Evolutionary conservation across 768 basidiomycete genomes (phyloP), one percentile per base, ranked within the genome.

Genomic region (Crassisporium funariophilum): DNA sequence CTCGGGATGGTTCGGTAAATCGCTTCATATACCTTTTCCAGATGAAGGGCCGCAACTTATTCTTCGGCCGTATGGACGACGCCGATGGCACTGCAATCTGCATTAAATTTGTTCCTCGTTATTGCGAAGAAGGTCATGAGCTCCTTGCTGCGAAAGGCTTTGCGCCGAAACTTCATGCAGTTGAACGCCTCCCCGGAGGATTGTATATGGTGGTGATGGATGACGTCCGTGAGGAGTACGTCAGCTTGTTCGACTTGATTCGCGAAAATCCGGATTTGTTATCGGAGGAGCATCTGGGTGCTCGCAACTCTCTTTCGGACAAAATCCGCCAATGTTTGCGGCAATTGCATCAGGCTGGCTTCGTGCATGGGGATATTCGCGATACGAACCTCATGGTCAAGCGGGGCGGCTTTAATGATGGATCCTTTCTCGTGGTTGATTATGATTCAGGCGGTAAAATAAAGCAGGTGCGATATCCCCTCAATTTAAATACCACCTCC

Each of bases 181-280:
- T 62, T 39, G 56, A 66, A 23, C 12, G 12, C 10, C 33, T 69
- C 8, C 42, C 58, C 27, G 69, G 64, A 17, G 62, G 64, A 20
- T 64, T 60, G 62, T 60, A 17, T 43, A 62, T 67, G 63, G 65
- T 68, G 0, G 56, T 67, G 17, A 69, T 71, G 67, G 65, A 68
- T 15, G 40, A 50, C 44, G 41, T 69, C n/a, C 24, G 41, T 27
- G 50, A 50, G 24, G 37, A 48, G 19, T 54, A 48, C 39, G 20
- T 46, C 41, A 51, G 36, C 41, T 53, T 56, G 36, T 48, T 50
- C 44, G 16, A 41, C 34, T 44, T 46, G 31, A 37, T 53, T 35
- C 27, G 35, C 24, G 41, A 35, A 20, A 35, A 43, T 29, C 34
- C 38, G 4, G 40, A 42, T 43, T 24, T 46, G 37, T 27, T 49